A percentile compares a stretch with the other conserved stretches of the same genome.
Conservation (phyloP, 2,329 filamentous ascomycete species). For the Calycina marina region DNA sequence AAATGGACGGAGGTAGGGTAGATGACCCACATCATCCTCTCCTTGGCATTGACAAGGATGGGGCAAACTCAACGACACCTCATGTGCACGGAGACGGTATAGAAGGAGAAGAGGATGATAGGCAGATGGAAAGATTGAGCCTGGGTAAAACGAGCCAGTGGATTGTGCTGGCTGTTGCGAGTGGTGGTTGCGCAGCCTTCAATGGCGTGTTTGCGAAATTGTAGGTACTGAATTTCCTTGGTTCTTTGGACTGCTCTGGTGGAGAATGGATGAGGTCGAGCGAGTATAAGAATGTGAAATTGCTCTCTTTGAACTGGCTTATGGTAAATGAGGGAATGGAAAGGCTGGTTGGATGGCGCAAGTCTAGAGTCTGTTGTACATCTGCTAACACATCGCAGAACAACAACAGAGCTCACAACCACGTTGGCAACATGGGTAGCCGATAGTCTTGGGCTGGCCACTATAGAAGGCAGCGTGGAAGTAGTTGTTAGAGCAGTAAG, state of each 20-base stretch:
- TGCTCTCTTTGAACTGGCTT: neutral
- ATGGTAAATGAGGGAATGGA: too few species aligned
- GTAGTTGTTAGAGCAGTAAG: conserved; percentile 33
- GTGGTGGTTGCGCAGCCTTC: conserved; percentile 63
- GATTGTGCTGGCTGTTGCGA: conserved; percentile 57
- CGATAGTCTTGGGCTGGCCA: conserved; percentile 28
- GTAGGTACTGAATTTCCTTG: conserved; percentile 32
- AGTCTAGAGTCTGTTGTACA: neutral
- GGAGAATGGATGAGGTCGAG: too few species aligned
- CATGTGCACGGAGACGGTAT: neutral
- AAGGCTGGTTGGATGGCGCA: neutral
- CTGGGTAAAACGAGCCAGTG: conserved; percentile 32
- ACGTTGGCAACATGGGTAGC: conserved; percentile 33
- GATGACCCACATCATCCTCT: conserved; percentile 2
- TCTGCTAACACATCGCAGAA: conserved; percentile 23
- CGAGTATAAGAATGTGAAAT: too few species aligned
- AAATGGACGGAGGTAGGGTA: too few species aligned
- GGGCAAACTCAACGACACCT: neutral
- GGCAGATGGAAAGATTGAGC: conserved; percentile 17
- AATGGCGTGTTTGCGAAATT: conserved; percentile 67
- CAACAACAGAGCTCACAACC: conserved; percentile 40
- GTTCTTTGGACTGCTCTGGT: neutral
- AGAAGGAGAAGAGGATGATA: conserved; percentile 4
- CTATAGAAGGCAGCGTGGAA: conserved; percentile 33
- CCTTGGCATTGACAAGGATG: conserved; percentile 1